Base-by-base conservation (phyloP, 164 flowering plant genomes). In the Magnolia officinalis region DNA sequence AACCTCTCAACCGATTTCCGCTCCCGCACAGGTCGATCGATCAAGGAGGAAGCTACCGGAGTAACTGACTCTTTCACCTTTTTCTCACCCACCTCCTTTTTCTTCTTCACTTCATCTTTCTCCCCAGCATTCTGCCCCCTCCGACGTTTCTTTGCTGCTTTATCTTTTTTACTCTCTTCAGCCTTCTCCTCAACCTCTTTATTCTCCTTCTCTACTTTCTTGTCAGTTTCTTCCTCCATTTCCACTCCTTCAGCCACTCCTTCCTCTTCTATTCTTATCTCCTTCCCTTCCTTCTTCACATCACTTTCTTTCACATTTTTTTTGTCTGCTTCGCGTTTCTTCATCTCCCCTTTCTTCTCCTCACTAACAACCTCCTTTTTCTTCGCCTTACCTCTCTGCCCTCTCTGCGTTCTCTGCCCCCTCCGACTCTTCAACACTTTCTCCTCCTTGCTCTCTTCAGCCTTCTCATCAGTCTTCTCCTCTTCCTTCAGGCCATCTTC, bases 11-110 rank as follows among this genome's bases (percentile, higher is more conserved):
- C 85, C 14, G 83, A 78, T 23, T 79, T 83, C 29, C 85, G 77
- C 75, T 83, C 83, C 52, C 83, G 92, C 29, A 90, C 90, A 69
- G 97, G 97, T 20, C 97, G 93, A 63, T 87, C 91, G 74, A 67
- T 50, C 3, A 79, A 73, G 14, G 80, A 73, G 14, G 82, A 77
- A 74, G 80, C 31, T 8, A 64, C 78, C 67, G 92, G 98, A 79
- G 90, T 86, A 75, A 74, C 86, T 49, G 75, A 87, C 77, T 85
- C 91, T 74, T 80, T 75, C 3, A 16, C 77, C 52, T 78, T 79
- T 75, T 86, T 86, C 31, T 70, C 82, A 75, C 69, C 74, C 23
- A 20, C 79, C n/a, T 71, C 75, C 71, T 74, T 82, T 71, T 63
- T 84, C 23, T 11, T 26, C 74, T 79, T 80, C 73, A 13, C 79